Evolutionary conservation across 352 stramenopile genomes (phyloP).

Genomic region (Pythium aphanidermatum): DNA sequence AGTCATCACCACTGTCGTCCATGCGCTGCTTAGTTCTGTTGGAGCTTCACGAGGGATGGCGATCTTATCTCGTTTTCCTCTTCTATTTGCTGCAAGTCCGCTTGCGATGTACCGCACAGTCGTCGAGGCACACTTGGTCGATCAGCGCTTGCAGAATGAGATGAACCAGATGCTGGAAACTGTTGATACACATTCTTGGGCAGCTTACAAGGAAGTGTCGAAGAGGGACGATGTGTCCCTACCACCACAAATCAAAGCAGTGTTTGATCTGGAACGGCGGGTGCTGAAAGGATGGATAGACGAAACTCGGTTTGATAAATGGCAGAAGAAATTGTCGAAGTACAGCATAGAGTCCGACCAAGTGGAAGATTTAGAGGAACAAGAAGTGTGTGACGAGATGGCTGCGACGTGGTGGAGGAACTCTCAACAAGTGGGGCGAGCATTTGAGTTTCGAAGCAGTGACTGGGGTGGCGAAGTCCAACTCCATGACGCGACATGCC

Average conservation of each 20-base stretch:
- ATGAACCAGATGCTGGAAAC: slow-evolving; percentile 70
- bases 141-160: slow-evolving; percentile 54
- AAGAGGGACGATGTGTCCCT: slow-evolving; percentile 48
- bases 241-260: slow-evolving; percentile 57
- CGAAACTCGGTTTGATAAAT: slow-evolving; percentile 40
- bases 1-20: slow-evolving; percentile 56
- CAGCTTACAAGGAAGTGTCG: slow-evolving; percentile 63
- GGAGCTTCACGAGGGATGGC: slow-evolving; percentile 48
- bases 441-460: slow-evolving; percentile 80
- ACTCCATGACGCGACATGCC: slow-evolving; percentile 73
- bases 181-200: slow-evolving; percentile 79
- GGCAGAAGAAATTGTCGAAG: slow-evolving; percentile 47
- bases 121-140: slow-evolving; percentile 64
- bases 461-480: slow-evolving; percentile 86
- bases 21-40: slow-evolving; percentile 59
- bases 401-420: slow-evolving; percentile 1
- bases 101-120: slow-evolving; percentile 76
- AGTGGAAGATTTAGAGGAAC: not conserved
- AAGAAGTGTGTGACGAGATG: not conserved
- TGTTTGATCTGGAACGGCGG: slow-evolving; percentile 60
- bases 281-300: slow-evolving; percentile 33
- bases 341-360: slow-evolving; percentile 31
- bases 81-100: slow-evolving; percentile 57
- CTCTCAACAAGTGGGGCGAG: slow-evolving; percentile 16
- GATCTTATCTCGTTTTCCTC: slow-evolving; percentile 48